Evolutionary conservation across 208 protist species (phyloP).

Genomic region (Acanthamoeba culbertsoni): DNA sequence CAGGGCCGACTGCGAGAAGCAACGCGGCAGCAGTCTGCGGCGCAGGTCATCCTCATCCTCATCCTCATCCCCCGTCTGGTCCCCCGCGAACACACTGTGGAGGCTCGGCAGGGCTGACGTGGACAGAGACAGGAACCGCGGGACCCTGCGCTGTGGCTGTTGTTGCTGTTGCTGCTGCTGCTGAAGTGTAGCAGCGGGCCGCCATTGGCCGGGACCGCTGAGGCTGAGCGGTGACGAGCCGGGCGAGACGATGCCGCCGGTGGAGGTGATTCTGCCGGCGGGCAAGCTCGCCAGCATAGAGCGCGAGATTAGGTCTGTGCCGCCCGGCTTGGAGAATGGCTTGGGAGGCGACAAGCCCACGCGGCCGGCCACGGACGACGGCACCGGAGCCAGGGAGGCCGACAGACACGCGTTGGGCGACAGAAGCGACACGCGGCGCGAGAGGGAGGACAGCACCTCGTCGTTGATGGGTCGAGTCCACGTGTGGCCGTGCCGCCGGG

Average conservation of each 20-base stretch:
- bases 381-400: not conserved
- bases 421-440: not conserved
- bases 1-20: not conserved
- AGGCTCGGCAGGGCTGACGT: not conserved
- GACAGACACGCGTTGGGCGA: not conserved
- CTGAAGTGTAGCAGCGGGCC: not conserved
- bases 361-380: not conserved
- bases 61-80: not conserved
- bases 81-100: not conserved
- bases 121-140: not conserved
- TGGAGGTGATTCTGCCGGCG: not conserved
- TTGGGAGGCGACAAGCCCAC: not conserved
- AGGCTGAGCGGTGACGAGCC: not conserved
- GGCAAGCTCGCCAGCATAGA: not conserved
- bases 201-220: not conserved
- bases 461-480: not conserved
- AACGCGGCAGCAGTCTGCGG: not conserved
- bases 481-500: not conserved
- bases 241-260: not conserved
- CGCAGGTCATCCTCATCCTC: not conserved
- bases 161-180: not conserved
- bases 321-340: not conserved
- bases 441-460: not conserved
- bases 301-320: not conserved
- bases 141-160: not conserved